phyloP scores from a whole-genome alignment of 176 grass and related monocot genomes.

The Aegilops tauschii region DNA sequence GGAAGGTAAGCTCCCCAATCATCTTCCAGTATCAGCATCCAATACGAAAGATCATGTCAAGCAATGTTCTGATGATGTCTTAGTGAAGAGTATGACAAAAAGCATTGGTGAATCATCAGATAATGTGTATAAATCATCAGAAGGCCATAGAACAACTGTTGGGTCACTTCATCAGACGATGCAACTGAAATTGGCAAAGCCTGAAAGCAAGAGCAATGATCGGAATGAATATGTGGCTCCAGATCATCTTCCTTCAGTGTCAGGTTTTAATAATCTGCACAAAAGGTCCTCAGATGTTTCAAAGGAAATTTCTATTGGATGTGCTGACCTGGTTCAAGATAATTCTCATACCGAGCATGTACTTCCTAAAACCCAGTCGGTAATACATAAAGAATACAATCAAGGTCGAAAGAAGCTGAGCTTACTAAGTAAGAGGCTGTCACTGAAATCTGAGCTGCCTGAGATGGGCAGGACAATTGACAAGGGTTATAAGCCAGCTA shows the following conservation, averaged over 20 bases:
- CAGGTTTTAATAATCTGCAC: conserved; percentile 16
- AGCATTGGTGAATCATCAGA: conserved; percentile 4
- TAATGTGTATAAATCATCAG: conserved; percentile 11
- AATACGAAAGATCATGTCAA: not conserved
- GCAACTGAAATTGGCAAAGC: conserved; percentile 28
- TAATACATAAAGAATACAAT: conserved; percentile 33
- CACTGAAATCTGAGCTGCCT: conserved; percentile 36
- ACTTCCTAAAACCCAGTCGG: conserved; percentile 10
- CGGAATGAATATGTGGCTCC: conserved; percentile 51
- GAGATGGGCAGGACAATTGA: not conserved
- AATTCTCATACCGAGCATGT: conserved; percentile 2
- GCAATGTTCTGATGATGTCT: conserved; percentile 33
- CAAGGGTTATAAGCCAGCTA: conserved; percentile 6
- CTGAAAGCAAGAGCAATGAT: conserved; percentile 34
- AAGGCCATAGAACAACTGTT: conserved; percentile 41
- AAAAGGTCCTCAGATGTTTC: conserved; percentile 33
- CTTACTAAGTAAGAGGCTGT: conserved; percentile 37
- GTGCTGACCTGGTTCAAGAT: conserved; percentile 22
- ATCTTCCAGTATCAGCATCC: conserved; percentile 24
- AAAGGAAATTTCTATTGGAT: conserved; percentile 7
- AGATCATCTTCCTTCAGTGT: conserved; percentile 23
- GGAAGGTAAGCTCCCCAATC: conserved; percentile 9
- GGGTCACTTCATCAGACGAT: conserved; percentile 32
- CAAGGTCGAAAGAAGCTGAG: conserved; percentile 35
- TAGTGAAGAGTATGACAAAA: conserved; percentile 18